phyloP scores from a whole-genome alignment of 2,329 filamentous ascomycete genomes.

The Xylariales sp. region DNA sequence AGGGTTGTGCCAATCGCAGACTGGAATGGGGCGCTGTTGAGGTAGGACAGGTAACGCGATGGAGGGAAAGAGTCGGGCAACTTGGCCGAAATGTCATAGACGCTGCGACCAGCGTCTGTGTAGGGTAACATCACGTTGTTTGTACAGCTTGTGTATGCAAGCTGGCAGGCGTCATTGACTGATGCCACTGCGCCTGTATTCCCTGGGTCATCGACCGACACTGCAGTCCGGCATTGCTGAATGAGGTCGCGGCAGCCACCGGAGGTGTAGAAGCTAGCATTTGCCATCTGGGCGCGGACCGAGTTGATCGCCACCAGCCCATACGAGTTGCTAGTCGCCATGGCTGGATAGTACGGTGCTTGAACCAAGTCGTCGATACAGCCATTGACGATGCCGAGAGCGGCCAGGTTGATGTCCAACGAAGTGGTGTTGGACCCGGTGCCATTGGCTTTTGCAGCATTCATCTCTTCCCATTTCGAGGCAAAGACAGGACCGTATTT shows the following conservation, averaged over 20 bases:
- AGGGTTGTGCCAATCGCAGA: slow-evolving; percentile 50
- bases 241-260: slow-evolving; percentile 28
- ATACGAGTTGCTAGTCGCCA: slow-evolving; percentile 62
- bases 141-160: slow-evolving; percentile 42
- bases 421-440: slow-evolving; percentile 30
- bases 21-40: slow-evolving; percentile 51
- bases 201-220: slow-evolving; percentile 46
- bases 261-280: slow-evolving; percentile 38
- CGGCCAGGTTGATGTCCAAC: slow-evolving; percentile 54
- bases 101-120: slow-evolving; percentile 14
- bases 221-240: slow-evolving; percentile 30
- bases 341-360: slow-evolving; percentile 49
- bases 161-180: slow-evolving; percentile 54
- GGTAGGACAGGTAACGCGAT: slow-evolving; percentile 47
- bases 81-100: slow-evolving; percentile 27
- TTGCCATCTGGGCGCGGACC: slow-evolving; percentile 40
- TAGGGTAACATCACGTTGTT: slow-evolving; percentile 53
- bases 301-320: slow-evolving; percentile 50
- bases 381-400: slow-evolving; percentile 68
- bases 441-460: slow-evolving; percentile 48
- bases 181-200: slow-evolving; percentile 49
- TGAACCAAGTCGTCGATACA: slow-evolving; percentile 63
- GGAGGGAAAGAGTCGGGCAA: slow-evolving; percentile 45
- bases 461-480: slow-evolving; percentile 56
- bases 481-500: slow-evolving; percentile 65